Evolutionary conservation across 345 rosid species (phyloP).

Genomic region (Physaria fendleri): DNA sequence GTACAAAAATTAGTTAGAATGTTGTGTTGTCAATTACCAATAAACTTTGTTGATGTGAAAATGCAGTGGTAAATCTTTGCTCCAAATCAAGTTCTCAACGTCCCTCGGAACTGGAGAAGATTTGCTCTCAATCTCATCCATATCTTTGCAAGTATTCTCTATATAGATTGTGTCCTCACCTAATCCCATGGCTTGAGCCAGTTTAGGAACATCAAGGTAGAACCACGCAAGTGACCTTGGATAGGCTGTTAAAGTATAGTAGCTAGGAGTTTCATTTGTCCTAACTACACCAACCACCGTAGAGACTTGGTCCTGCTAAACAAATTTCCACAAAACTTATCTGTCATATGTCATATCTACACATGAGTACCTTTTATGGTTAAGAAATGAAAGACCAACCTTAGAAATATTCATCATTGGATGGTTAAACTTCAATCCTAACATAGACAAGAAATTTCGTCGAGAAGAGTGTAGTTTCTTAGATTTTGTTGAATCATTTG

Average conservation of each 20-base stretch:
- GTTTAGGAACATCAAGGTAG: conserved; percentile 58
- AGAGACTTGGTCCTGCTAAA: conserved; percentile 37
- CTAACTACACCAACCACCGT: conserved; percentile 60
- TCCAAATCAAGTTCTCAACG: conserved; percentile 49
- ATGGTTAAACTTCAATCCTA: conserved; percentile 40
- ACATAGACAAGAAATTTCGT: conserved; percentile 44
- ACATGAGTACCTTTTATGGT: neutral
- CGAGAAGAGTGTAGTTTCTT: conserved; percentile 11
- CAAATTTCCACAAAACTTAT: neutral
- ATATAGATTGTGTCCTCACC: conserved; percentile 54
- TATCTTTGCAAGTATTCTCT: conserved; percentile 50
- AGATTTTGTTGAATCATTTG: conserved; percentile 31
- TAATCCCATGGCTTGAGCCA: conserved; percentile 53
- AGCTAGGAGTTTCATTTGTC: conserved; percentile 61
- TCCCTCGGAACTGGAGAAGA: conserved; percentile 77
- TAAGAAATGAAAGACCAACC: conserved; percentile 33
- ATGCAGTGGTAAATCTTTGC: conserved; percentile 74
- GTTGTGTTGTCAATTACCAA: conserved; percentile 38
- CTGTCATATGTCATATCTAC: too few relatives aligned
- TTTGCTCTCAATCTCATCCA: conserved; percentile 50
- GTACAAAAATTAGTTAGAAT: neutral
- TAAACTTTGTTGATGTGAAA: conserved; percentile 59
- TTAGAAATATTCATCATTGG: conserved; percentile 28
- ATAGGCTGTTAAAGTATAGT: conserved; percentile 57
- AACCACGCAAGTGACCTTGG: conserved; percentile 64